These are phyloP conservation scores for Mycosphaerelloides madeirae DNA, from an alignment of 2,329 filamentous ascomycete species.

Conservation along the genomic window DNA sequence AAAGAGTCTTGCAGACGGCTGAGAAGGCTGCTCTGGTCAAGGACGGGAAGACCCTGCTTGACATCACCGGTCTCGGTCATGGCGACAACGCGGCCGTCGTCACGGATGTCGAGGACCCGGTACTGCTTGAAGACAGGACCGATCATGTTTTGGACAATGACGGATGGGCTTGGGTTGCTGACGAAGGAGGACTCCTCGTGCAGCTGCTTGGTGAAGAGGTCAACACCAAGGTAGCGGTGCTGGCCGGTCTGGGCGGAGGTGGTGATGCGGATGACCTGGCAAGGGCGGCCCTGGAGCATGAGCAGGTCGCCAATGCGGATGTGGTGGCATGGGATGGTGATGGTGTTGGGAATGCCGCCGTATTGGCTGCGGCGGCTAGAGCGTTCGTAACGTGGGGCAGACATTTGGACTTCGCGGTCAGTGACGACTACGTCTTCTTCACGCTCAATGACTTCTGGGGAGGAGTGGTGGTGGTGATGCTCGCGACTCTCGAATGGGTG, in stretches of 20 bases:
- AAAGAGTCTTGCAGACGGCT: constrained; percentile 76
- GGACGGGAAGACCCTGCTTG: constrained; percentile 89
- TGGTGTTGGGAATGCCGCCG: constrained; percentile 62
- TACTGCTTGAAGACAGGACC: constrained; percentile 99
- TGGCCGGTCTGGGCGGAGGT: constrained; percentile 96
- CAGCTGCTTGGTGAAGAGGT: constrained; percentile 99
- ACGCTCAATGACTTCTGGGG: constrained; percentile 24
- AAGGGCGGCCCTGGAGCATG: constrained; percentile 97
- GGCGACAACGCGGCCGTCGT: constrained; percentile 75
- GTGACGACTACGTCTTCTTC: constrained; percentile 47
- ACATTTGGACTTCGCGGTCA: constrained; percentile 43
- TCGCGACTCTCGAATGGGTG: constrained; percentile 57
- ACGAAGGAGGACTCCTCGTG: constrained; percentile 98
- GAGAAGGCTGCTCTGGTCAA: constrained; percentile 91
- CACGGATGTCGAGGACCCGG: constrained; percentile 94
- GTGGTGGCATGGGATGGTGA: constrained; percentile 99
- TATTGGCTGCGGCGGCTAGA: constrained; percentile 20
- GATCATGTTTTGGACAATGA: constrained; percentile 98
- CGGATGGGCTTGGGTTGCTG: constrained; percentile 92
- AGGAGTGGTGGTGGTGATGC: constrained; percentile 46
- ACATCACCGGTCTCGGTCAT: constrained; percentile 99
- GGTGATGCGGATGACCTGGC: constrained; percentile 99
- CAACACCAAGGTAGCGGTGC: constrained; percentile 99
- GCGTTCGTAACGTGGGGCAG: constrained; percentile 32
- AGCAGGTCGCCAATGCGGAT: constrained; percentile 98